phyloP scores from a whole-genome alignment of 2,329 filamentous ascomycete species.

The Drechslera avenae region DNA sequence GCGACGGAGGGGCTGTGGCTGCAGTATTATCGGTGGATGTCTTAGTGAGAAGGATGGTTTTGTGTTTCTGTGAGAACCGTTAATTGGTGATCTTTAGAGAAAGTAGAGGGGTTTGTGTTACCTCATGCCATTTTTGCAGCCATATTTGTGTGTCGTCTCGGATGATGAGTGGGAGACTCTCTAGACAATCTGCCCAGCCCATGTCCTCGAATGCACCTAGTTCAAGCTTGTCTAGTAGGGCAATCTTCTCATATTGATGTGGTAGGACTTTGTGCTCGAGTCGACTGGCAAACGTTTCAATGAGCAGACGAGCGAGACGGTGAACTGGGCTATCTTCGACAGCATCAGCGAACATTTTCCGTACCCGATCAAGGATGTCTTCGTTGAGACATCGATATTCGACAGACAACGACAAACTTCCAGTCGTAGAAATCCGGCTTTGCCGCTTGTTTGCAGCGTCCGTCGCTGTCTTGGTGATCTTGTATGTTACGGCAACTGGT shows the following conservation, averaged over 20 bases:
- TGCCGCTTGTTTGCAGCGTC: slow-evolving; percentile 32
- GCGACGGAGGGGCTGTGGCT: slow-evolving; percentile 29
- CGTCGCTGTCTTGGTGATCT: slow-evolving; percentile 64
- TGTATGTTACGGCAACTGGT: slow-evolving; percentile 80
- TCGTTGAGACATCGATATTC: slow-evolving; percentile 78
- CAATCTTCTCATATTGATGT: slow-evolving; percentile 59
- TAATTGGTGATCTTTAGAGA: not conserved
- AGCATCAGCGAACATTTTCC: slow-evolving; percentile 53
- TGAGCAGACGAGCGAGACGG: slow-evolving; percentile 57
- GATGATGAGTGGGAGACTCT: slow-evolving; percentile 54
- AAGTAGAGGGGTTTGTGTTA: slow-evolving; percentile 28
- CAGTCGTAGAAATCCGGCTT: slow-evolving; percentile 39
- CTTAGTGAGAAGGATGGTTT: slow-evolving; percentile 25
- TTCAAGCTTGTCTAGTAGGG: slow-evolving; percentile 59
- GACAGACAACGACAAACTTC: slow-evolving; percentile 68
- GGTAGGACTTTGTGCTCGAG: slow-evolving; percentile 54
- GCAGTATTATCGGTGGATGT: not conserved
- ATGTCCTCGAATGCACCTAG: slow-evolving; percentile 58
- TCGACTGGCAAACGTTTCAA: slow-evolving; percentile 56
- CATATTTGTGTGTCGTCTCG: slow-evolving; percentile 55
- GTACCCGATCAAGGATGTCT: slow-evolving; percentile 63
- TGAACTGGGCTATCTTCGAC: slow-evolving; percentile 56
- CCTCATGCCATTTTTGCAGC: slow-evolving; percentile 64
- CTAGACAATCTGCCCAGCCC: slow-evolving; percentile 60
- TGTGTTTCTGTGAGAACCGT: slow-evolving; percentile 27